Base-by-base conservation (phyloP, 2,329 filamentous ascomycete genomes). In the Pseudocercospora crystallina region DNA sequence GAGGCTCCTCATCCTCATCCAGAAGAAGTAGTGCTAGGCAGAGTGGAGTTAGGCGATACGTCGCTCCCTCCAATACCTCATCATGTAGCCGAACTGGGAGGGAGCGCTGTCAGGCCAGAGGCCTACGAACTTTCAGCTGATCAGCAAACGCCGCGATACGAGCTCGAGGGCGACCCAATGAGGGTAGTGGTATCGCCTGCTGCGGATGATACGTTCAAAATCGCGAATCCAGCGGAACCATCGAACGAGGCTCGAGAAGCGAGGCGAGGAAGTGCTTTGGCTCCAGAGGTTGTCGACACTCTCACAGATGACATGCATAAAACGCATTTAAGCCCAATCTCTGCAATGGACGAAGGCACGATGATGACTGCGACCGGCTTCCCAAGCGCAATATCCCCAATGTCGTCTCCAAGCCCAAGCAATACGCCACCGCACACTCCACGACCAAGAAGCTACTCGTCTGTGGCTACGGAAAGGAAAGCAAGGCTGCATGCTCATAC, bases 221-320 rank as follows among this genome's bases (percentile, higher is more conserved):
- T 54, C n/a, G 31, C 33, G n/a, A 34, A 34, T 2, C 47, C 35
- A 1, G n/a, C 13, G 31, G 34, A 51, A 13, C 31, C 32, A 36
- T 10, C 31, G 12, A 30, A 29, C 31, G 13, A 20, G n/a, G 11
- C 13, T n/a, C 59, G 54, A 8, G 45, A 66, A 20, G 51, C 67
- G 12, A 69, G 70, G 53, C 65, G 72, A 56, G 74, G 71, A 2
- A 71, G 75, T 47, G 66, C 65, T 11, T 73, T 74, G 57, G 75
- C 75, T 3, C 76, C 76, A 10, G 75, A 79, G 50, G 71, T 72
- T 8, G 61, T 76, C 5, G 61, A 66, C n/a, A 32, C 51, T 5
- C 54, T 61, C 10, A 26, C 53, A 3, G 38, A 51, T 15, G 52
- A 59, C 8, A 43, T 56, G 33, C 49, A 59, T 7, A 38, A 39